Evolutionary conservation across 345 rosid species (phyloP), one percentile per base, ranked within the genome.

Genomic region (Streptanthus diversifolius): DNA sequence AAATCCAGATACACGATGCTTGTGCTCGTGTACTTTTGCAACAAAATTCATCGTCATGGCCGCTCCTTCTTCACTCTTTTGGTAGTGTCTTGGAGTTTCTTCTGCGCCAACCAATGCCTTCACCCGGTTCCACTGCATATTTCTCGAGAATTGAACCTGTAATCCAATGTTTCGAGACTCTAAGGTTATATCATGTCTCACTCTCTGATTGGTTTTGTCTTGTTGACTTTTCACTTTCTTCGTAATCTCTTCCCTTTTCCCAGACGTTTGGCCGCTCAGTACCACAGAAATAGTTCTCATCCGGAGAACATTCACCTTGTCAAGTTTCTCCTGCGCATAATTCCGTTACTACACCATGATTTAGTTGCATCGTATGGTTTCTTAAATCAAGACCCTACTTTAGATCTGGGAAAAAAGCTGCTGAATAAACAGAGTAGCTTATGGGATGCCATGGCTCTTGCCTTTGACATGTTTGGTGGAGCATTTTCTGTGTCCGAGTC

Each of bases 391-490:
- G 71, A 71, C 63, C 66, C 71, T 80, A 48, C 76, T 79, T 68
- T 75, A 44, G 77, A 76, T 68, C 51, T 57, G 78, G 84, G 82
- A 36, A 85, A 82, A 68, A 82, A 80, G 61, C 67, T 64, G 3
- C 74, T 82, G 2, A 35, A 9, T 10, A 67, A 75, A 66, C 72
- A 59, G 66, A 39, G 72, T 77, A 76, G 78, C 76, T 74, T 93
- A 62, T 88, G 91, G 88, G 96, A 89, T 54, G 81, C 84, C 71
- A 81, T 80, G 70, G 82, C 86, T 41, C 73, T 82, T 74, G 79
- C 83, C 44, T 80, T 86, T 77, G 81, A 77, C 32, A 80, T 93
- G 91, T 81, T 93, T 58, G 88, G 90, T 66, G 88, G 83, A 72
- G 78, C 87, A 44, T 85, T 82, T 73, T 79, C 83, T 18, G 80